Base-by-base conservation (phyloP, 768 basidiomycete species). In the Suillus paluster region DNA sequence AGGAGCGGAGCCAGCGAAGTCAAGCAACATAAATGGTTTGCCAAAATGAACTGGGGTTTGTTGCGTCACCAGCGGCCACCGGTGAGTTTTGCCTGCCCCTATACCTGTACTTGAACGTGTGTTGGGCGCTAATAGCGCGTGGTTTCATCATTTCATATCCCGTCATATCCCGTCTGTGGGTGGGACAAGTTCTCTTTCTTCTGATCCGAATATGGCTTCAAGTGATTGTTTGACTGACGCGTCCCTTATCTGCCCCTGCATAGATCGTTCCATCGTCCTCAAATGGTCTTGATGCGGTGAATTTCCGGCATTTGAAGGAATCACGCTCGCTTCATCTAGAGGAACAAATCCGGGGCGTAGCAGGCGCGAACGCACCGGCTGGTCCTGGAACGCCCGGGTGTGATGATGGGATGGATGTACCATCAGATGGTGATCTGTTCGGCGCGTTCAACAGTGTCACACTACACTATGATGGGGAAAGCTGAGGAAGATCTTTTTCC, bases 21-120 rank as follows among this genome's bases (percentile, higher is more conserved):
- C 69, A 99, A 99, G 80, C 90, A 92, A 61, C 97, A 99, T 84
- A 95, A 94, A 74, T 99, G 97, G 97, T 99, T 99, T 80, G 80
- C 81, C 33, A 95, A 94, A 70, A 88, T 97, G 72, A 96, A 94
- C 78, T 99, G 97, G 97, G 97, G 97, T 25, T 81, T 99, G 60
- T 78, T 99, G 73, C 84, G 97, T 68, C 91, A 99, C 77, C 90
- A 87, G 67, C 88, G 88, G 72, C 97, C 97, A 58, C 97, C 97
- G 79, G 94, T 96, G 77, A 70, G 94, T 73, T 23, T 17, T 25
- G 27, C 56, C 7, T 57, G 46, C 46, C 39, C 27, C 27, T 36
- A 50, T 57, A 41, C 52, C 42, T 38, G 25, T 49, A 15, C 11
- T 1, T 14, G 15, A 33, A 60, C 8, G 55, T 23, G 59, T 44